Percentiles rank a stretch among this genome's conserved stretches.
Conservation (phyloP, 192 early-diverging fungal genomes). For the Spizellomyces sp. region DNA sequence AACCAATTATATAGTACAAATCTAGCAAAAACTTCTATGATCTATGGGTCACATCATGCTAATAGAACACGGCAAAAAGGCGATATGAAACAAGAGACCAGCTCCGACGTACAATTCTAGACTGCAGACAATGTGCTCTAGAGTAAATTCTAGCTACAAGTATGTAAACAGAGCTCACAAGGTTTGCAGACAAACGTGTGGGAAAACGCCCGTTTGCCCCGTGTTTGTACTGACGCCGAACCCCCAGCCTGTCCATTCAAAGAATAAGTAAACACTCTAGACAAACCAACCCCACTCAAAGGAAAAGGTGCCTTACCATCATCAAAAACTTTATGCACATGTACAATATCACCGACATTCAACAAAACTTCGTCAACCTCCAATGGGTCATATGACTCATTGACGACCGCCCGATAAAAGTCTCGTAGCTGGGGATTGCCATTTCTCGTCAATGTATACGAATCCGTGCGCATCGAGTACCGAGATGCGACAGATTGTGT, state of each 20-base stretch:
- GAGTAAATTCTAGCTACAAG: too few species aligned
- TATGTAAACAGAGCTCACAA: too few species aligned
- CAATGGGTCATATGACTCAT: constrained; percentile 3
- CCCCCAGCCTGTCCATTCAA: constrained; percentile 19
- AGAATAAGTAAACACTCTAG: neutral
- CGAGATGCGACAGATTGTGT: constrained; percentile 5
- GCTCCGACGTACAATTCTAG: too few species aligned
- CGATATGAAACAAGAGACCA: too few species aligned
- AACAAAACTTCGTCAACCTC: constrained; percentile 20
- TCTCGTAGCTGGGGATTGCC: neutral
- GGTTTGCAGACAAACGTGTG: constrained; percentile 17
- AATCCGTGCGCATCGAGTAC: neutral
- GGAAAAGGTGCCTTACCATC: constrained; percentile 22
- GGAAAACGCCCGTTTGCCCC: constrained; percentile 27
- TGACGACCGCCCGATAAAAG: constrained; percentile 15
- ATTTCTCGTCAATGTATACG: neutral
- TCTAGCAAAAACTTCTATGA: too few species aligned
- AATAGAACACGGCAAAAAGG: too few species aligned
- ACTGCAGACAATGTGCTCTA: too few species aligned
- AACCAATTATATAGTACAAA: too few species aligned
- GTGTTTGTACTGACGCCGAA: constrained; percentile 20
- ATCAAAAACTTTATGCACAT: constrained; percentile 31
- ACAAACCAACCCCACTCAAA: neutral
- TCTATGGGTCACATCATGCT: too few species aligned
- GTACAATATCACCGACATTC: constrained; percentile 17